phyloP scores from a whole-genome alignment of 1,139 yeast genomes.

The Hansenula sp. region DNA sequence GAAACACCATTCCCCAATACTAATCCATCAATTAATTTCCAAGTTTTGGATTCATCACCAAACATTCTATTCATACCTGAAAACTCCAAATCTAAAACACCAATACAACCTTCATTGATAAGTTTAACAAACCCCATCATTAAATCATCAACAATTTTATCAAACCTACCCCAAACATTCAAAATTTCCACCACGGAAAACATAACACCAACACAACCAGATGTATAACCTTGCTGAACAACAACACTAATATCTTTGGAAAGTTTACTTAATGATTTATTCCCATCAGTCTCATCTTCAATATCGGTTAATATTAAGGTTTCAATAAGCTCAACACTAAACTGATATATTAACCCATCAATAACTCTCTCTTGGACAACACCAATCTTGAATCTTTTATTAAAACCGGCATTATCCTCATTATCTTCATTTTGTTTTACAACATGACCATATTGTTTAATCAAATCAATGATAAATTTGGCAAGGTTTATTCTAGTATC shows the following conservation, averaged over 20 bases:
- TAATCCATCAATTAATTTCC: constrained; percentile 24
- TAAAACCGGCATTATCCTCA: constrained; percentile 14
- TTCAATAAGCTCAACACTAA: neutral
- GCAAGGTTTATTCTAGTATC: constrained; percentile 3
- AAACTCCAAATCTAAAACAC: constrained; percentile 14
- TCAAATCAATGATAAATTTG: neutral
- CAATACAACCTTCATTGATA: constrained; percentile 7
- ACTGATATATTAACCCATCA: constrained; percentile 11
- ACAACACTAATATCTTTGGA: constrained; percentile 9
- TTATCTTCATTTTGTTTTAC: constrained; percentile 13
- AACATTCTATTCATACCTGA: constrained; percentile 49
- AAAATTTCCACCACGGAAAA: constrained; percentile 35
- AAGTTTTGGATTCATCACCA: constrained; percentile 43
- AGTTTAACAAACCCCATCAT: constrained; percentile 4
- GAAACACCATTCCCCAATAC: constrained; percentile 16
- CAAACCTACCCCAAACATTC: constrained; percentile 6
- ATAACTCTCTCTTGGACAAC: constrained; percentile 16
- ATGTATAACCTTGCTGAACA: constrained; percentile 16
- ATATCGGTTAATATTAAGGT: neutral
- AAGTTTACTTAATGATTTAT: neutral
- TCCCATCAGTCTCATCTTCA: neutral
- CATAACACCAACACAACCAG: constrained; percentile 23
- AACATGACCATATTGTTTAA: constrained; percentile 1
- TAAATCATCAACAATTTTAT: constrained; percentile 6
- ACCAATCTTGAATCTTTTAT: constrained; percentile 15